Conservation (phyloP, 441 rosid species). For the Pelargonium cotyledonis region DNA sequence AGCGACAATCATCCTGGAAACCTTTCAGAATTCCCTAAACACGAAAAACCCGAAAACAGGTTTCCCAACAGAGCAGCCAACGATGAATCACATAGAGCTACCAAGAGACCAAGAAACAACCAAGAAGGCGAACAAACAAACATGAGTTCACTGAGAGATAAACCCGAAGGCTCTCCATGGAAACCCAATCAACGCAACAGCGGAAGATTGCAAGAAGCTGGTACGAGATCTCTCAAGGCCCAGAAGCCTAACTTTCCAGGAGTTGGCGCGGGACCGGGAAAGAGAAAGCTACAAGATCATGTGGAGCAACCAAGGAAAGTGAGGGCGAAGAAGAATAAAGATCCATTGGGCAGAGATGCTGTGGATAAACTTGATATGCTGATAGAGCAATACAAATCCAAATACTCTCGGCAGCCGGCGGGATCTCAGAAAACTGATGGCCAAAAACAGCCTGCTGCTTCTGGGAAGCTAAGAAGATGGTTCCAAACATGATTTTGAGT, state of each 20-base stretch:
- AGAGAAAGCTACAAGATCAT: slow-evolving; percentile 36
- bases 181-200: slow-evolving; percentile 15
- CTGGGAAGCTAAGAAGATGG: slow-evolving; percentile 59
- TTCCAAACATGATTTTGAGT: slow-evolving; percentile 38
- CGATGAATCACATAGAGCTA: slow-evolving; percentile 17
- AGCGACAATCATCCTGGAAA: slow-evolving; percentile 24
- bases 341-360: slow-evolving; percentile 40
- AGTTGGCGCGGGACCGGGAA: slow-evolving; percentile 21
- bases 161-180: slow-evolving; percentile 21
- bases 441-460: slow-evolving; percentile 32
- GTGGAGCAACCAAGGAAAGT: slow-evolving; percentile 24
- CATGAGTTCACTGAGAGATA: slow-evolving; percentile 24
- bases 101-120: slow-evolving; percentile 41
- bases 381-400: slow-evolving; percentile 61
- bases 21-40: slow-evolving; percentile 11
- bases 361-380: slow-evolving; percentile 63
- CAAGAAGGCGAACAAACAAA: slow-evolving; percentile 23
- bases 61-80: slow-evolving; percentile 13
- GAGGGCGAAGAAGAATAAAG: slow-evolving; percentile 43
- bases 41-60: slow-evolving; percentile 15
- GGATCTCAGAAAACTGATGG: slow-evolving; percentile 40
- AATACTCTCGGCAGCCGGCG: slow-evolving; percentile 41
- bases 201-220: slow-evolving; percentile 21
- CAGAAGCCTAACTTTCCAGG: slow-evolving; percentile 19
- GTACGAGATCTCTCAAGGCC: slow-evolving; percentile 11